These are phyloP conservation scores for Cladophialophora immunda DNA, from an alignment of 2,329 filamentous ascomycete species.

Conservation along the genomic window DNA sequence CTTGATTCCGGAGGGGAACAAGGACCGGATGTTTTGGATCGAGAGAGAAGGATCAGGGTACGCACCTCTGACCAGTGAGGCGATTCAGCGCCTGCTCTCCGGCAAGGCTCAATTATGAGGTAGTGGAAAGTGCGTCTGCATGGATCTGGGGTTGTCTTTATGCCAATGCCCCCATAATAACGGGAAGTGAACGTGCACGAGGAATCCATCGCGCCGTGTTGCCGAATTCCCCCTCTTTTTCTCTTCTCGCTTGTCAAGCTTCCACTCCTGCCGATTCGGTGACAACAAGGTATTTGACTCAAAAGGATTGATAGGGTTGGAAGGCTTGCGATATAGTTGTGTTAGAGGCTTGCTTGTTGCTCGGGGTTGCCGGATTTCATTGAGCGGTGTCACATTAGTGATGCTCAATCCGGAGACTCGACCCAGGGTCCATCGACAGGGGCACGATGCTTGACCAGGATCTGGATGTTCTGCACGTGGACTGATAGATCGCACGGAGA, in stretches of 20 bases:
- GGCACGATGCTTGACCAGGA: background rate
- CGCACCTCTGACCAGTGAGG: slow-evolving; percentile 15
- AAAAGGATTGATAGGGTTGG: background rate
- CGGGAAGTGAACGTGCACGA: background rate
- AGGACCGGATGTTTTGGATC: slow-evolving; percentile 24
- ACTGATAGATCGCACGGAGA: background rate
- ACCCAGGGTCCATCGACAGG: background rate
- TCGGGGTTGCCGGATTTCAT: background rate
- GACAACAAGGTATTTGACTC: background rate
- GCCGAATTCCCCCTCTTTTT: background rate
- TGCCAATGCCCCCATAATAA: background rate
- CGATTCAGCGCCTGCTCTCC: slow-evolving; percentile 14
- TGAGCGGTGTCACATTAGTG: background rate
- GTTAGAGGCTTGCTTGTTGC: background rate
- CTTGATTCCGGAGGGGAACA: slow-evolving; percentile 15
- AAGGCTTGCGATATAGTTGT: background rate
- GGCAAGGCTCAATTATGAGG: slow-evolving; percentile 25
- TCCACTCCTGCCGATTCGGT: background rate
- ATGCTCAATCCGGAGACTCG: background rate
- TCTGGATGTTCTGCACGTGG: background rate
- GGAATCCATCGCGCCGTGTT: background rate
- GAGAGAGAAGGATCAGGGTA: slow-evolving; percentile 27
- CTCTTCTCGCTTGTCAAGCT: background rate
- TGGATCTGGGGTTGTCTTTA: slow-evolving; percentile 7
- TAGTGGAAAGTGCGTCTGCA: background rate